Conservation (phyloP, 331 rosid species). For the Pyrus hybrid region DNA sequence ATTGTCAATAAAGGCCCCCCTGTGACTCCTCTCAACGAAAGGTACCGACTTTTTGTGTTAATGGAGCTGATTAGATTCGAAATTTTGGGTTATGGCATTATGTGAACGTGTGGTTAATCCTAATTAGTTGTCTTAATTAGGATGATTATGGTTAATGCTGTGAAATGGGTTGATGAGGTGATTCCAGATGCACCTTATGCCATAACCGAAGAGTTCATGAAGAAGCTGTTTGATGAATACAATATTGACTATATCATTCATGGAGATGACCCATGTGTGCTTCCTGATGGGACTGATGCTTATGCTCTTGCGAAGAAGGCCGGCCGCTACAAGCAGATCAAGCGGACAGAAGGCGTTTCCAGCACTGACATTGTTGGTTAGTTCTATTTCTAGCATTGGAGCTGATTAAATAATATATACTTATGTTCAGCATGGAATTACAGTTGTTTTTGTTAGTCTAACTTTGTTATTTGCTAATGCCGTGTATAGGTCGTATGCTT, state of each 20-base stretch:
- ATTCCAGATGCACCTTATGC: slow-evolving; percentile 59
- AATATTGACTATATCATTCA: slow-evolving; percentile 48
- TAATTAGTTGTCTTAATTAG: slow-evolving; percentile 16
- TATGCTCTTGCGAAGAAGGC: slow-evolving; percentile 66
- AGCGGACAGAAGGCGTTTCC: slow-evolving; percentile 58
- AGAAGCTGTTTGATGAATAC: slow-evolving; percentile 49
- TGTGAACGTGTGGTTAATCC: not conserved
- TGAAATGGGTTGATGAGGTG: slow-evolving; percentile 66
- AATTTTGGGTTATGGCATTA: not conserved
- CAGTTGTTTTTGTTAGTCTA: not conserved
- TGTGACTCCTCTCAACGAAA: slow-evolving; percentile 49
- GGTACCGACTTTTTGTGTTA: slow-evolving; percentile 14
- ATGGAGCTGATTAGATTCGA: not conserved
- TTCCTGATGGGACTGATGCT: slow-evolving; percentile 57
- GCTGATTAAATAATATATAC: not conserved
- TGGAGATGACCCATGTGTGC: slow-evolving; percentile 59
- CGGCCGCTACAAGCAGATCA: slow-evolving; percentile 58
- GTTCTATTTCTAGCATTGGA: not conserved
- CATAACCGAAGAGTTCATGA: slow-evolving; percentile 56
- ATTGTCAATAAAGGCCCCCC: slow-evolving; percentile 53
- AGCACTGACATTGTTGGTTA: slow-evolving; percentile 66
- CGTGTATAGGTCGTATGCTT: slow-evolving; percentile 79
- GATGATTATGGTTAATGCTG: slow-evolving; percentile 84
- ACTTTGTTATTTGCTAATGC: not conserved
- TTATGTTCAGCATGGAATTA: not conserved